phyloP scores from a whole-genome alignment of 306 rosid species.

The Senna siamea region DNA sequence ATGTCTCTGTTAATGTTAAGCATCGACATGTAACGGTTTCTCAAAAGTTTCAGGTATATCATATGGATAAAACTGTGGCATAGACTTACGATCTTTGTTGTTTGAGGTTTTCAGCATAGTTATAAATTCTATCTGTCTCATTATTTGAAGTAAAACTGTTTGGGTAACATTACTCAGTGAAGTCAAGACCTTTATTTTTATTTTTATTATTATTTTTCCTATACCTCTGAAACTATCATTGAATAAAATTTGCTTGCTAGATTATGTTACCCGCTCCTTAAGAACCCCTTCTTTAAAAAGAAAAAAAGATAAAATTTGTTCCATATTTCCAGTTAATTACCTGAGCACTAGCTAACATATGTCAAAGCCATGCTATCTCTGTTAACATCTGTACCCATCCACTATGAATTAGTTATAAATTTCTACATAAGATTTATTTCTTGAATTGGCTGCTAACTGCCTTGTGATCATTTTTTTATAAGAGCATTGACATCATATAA shows the following conservation, averaged over 20 bases:
- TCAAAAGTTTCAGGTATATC: constrained; percentile 84
- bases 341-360: neutral
- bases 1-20: constrained; percentile 66
- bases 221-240: constrained; percentile 6
- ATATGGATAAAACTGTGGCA: constrained; percentile 32
- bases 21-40: constrained; percentile 83
- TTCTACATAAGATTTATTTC: neutral
- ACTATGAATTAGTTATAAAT: neutral
- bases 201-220: no score
- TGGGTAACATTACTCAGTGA: neutral
- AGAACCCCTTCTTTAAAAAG: constrained; percentile 19
- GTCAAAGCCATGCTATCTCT: constrained; percentile 15
- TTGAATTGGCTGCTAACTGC: constrained; percentile 15
- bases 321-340: constrained; percentile 13
- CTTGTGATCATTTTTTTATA: neutral
- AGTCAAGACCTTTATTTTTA: neutral
- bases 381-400: neutral
- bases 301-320: neutral
- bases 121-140: neutral
- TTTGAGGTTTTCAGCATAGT: constrained; percentile 32
- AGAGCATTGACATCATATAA: constrained; percentile 17
- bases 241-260: constrained; percentile 20
- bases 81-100: constrained; percentile 10
- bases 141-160: constrained; percentile 2
- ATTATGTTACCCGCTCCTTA: constrained; percentile 9